Base-by-base conservation (phyloP, 306 rosid species). In the Inga oerstediana region DNA sequence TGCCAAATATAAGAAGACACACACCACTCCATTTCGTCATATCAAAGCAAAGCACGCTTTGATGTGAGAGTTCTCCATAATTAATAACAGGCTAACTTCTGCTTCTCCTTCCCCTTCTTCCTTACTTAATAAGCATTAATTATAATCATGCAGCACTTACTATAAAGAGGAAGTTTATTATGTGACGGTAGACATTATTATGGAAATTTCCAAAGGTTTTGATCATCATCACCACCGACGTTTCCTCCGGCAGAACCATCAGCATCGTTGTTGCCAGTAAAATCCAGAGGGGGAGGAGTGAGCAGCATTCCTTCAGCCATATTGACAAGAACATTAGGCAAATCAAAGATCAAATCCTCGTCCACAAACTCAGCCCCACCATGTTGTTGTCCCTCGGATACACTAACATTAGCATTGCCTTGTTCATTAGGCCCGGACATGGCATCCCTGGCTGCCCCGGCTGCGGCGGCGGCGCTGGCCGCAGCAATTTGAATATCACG, bases 301-400 rank as follows among this genome's bases (percentile, higher is more conserved):
- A 96, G 89, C 8, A 96, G 87, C 99, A 96, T 94, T 83, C 98
- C 99, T 64, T 96, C 90, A 1, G 99, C 97, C 98, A 96, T 96
- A 54, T 92, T 89, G 62, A 65, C 67, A 14, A 96, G 39, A 84
- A 96, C 92, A 86, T 91, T 94, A 0, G 99, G 98, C 93, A 96
- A 94, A 52, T 96, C 91, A 78, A 96, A 94, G 75, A 96, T 90
- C 81, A 94, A 82, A 76, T 96, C 99, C 83, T 96, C 99, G 58
- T 96, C 99, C 67, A 96, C 73, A 84, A 85, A 93, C 44, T 89
- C 89, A 58, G 6, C 14, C 14, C 1, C 84, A 6, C 3, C 37
- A 8, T 1, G 17, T 14, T 84, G 85, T 10, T 66, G 74, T 19
- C 62, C 83, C 16, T 54, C 75, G 5, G 79, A 17, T 51, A 10